A percentile compares a stretch with the other conserved stretches of the same genome.
phyloP scores from a whole-genome alignment of 208 protist genomes.

The Angomonas deanei region DNA sequence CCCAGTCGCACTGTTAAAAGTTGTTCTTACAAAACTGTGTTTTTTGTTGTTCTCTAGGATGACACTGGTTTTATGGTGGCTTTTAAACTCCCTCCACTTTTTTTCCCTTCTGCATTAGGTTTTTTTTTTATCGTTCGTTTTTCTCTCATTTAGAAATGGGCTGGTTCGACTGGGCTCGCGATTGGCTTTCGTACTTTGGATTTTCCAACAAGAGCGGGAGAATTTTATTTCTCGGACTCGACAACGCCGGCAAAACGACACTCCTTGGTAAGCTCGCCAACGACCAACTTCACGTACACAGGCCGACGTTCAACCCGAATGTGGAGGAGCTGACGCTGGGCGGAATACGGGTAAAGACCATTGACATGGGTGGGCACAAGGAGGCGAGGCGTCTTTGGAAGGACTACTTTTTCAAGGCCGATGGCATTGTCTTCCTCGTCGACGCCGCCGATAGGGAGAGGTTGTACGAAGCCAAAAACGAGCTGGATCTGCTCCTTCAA shows the following conservation, averaged over 20 bases:
- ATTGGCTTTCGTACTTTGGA: conserved; percentile 90
- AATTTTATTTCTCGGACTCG: conserved; percentile 99
- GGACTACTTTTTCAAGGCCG: conserved; percentile 98
- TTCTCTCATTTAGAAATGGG: conserved; percentile 13
- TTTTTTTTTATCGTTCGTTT: neutral
- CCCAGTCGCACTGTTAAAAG: neutral
- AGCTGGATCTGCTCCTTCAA: conserved; percentile 96
- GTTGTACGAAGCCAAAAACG: conserved; percentile 94
- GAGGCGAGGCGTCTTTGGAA: conserved; percentile 96
- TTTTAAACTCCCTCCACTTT: conserved; percentile 2
- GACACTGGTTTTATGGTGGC: neutral
- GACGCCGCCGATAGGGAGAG: conserved; percentile 95
- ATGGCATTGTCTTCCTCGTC: conserved; percentile 99
- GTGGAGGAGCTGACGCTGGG: conserved; percentile 98
- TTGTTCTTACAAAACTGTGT: neutral
- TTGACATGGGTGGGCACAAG: conserved; percentile 98
- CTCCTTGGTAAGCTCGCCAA: conserved; percentile 94
- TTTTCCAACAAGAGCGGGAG: conserved; percentile 87
- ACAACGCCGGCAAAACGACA: conserved; percentile 99
- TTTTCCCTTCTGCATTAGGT: neutral
- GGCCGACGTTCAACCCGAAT: conserved; percentile 90
- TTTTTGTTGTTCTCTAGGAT: neutral
- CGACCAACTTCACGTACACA: conserved; percentile 85
- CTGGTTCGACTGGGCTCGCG: conserved; percentile 93
- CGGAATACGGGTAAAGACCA: conserved; percentile 98